Percentiles rank a stretch among this genome's conserved stretches.
Conservation (phyloP, 2,329 filamentous ascomycete species). For the Lachnellula arida region DNA sequence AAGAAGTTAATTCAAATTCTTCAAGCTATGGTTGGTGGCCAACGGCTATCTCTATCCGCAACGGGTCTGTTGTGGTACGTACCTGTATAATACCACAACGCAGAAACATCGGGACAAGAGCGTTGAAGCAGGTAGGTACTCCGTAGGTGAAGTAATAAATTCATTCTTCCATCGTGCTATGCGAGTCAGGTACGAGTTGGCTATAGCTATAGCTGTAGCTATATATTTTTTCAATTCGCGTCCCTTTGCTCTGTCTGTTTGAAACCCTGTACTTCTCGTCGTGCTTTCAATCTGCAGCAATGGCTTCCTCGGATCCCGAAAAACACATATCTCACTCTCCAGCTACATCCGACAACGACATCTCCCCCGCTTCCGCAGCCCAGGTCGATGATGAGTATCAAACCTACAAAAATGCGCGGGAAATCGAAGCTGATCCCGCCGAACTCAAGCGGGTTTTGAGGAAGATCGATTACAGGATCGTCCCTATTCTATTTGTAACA, state of each 20-base stretch:
- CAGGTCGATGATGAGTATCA: conserved; percentile 34
- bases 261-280: background rate
- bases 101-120: background rate
- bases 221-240: background rate
- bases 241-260: background rate
- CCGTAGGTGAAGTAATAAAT: too few relatives aligned
- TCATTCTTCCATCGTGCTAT: too few relatives aligned
- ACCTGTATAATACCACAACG: background rate
- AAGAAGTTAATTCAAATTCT: too few relatives aligned
- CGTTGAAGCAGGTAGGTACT: background rate
- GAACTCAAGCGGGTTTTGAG: conserved; percentile 38
- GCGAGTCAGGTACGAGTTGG: too few relatives aligned
- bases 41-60: too few relatives aligned
- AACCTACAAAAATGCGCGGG: conserved; percentile 28
- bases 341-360: conserved; percentile 8
- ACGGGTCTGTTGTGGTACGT: too few relatives aligned
- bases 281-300: background rate
- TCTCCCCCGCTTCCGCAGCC: conserved; percentile 16
- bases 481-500: conserved; percentile 51
- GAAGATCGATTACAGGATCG: conserved; percentile 49
- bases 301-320: conserved; percentile 14
- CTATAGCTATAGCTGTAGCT: background rate
- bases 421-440: conserved; percentile 17
- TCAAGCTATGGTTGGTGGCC: background rate
- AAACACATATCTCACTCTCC: conserved; percentile 10